Conservation (phyloP, 768 basidiomycete genomes). For the Pleurotus sapidus region DNA sequence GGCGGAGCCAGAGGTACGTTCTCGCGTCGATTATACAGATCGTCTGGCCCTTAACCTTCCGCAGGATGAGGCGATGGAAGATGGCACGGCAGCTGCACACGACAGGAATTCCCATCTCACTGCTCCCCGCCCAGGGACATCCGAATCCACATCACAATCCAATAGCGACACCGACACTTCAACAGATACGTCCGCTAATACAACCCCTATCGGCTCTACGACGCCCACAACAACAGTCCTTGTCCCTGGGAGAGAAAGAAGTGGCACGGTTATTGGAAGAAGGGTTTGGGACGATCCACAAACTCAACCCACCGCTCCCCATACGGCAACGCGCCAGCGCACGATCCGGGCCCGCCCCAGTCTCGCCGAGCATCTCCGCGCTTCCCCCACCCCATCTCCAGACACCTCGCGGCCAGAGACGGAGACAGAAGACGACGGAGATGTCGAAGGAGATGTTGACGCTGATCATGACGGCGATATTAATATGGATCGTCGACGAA, state of each 20-base stretch:
- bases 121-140: slow-evolving; percentile 14
- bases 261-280: slow-evolving; percentile 72
- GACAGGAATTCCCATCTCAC: slow-evolving; percentile 18
- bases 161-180: slow-evolving; percentile 61
- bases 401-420: slow-evolving; percentile 64
- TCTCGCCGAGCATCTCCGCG: slow-evolving; percentile 13
- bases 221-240: slow-evolving; percentile 63
- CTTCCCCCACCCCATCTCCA: slow-evolving; percentile 36
- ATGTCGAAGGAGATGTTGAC: slow-evolving; percentile 25
- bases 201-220: slow-evolving; percentile 55
- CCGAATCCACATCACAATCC: slow-evolving; percentile 25
- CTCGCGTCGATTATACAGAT: neutral
- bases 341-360: slow-evolving; percentile 20
- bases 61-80: slow-evolving; percentile 26
- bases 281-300: slow-evolving; percentile 49
- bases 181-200: slow-evolving; percentile 56
- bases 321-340: slow-evolving; percentile 25
- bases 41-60: neutral
- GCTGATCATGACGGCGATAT: slow-evolving; percentile 60
- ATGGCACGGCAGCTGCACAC: slow-evolving; percentile 9
- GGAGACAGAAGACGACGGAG: slow-evolving; percentile 78
- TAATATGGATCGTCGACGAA: slow-evolving; percentile 35
- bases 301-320: slow-evolving; percentile 9
- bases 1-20: slow-evolving; percentile 11
- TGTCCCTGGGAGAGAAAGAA: slow-evolving; percentile 63